phyloP scores from a whole-genome alignment of 192 early-diverging fungal species.

The Linderina pennispora region DNA sequence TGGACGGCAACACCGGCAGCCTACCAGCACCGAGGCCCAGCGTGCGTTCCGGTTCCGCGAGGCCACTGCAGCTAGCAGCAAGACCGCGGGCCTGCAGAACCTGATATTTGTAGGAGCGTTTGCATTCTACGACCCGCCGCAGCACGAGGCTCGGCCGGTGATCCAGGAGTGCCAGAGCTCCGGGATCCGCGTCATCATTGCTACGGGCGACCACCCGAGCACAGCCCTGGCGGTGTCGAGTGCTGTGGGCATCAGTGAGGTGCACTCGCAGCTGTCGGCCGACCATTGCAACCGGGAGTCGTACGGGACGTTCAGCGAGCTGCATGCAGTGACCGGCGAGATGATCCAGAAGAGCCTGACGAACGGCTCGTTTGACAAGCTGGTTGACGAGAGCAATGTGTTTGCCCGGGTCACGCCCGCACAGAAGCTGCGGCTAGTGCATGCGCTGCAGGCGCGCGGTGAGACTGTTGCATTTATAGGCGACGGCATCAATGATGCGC shows the following conservation, averaged over 20 bases:
- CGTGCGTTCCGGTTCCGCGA: too few relatives aligned
- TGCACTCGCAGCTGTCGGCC: constrained; percentile 1
- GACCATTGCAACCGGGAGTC: neutral
- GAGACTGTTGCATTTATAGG: constrained; percentile 51
- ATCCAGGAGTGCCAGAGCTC: constrained; percentile 34
- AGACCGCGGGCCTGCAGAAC: too few relatives aligned
- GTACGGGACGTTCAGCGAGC: constrained; percentile 2
- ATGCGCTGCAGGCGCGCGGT: constrained; percentile 32
- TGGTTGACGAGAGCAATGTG: constrained; percentile 36
- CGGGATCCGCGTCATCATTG: constrained; percentile 40
- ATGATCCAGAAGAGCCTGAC: constrained; percentile 31
- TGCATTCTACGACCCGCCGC: constrained; percentile 42
- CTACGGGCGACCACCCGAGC: constrained; percentile 41
- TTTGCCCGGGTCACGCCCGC: constrained; percentile 34
- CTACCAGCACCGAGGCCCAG: too few relatives aligned
- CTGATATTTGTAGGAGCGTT: constrained; percentile 41
- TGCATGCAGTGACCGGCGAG: constrained; percentile 36
- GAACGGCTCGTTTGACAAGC: constrained; percentile 16
- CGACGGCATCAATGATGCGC: constrained; percentile 89
- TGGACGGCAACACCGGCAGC: too few relatives aligned
- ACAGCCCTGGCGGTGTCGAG: constrained; percentile 32
- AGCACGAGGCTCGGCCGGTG: constrained; percentile 29
- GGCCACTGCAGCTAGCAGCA: neutral
- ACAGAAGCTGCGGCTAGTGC: constrained; percentile 35
- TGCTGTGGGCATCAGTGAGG: constrained; percentile 29